Evolutionary conservation across 352 stramenopile genomes (phyloP).

Genomic region (Pythium periplocum): DNA sequence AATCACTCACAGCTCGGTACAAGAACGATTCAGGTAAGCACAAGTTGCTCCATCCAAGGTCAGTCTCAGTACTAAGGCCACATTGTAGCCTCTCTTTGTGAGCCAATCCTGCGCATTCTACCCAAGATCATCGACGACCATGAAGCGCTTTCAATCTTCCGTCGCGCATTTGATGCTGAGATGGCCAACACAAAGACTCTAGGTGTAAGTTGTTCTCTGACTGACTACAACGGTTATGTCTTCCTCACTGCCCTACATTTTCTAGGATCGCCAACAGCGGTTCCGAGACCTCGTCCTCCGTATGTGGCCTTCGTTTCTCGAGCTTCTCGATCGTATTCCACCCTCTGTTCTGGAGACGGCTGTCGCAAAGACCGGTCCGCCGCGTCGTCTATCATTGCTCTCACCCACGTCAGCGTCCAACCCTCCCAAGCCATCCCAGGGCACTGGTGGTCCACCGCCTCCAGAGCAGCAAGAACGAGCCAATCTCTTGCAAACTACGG

Average conservation of each 20-base stretch:
- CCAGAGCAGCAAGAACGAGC: slow-evolving; percentile 19
- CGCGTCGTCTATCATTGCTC: slow-evolving; percentile 17
- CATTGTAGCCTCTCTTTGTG: too few relatives aligned
- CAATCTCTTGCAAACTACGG: slow-evolving; percentile 37
- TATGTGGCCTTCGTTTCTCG: slow-evolving; percentile 73
- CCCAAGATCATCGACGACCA: slow-evolving; percentile 70
- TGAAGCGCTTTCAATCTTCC: slow-evolving; percentile 54
- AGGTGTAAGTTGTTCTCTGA: slow-evolving; percentile 23
- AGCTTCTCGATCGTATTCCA: slow-evolving; percentile 38
- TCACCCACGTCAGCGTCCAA: slow-evolving; percentile 4
- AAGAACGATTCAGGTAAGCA: slow-evolving; percentile 20
- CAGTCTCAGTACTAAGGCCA: too few relatives aligned
- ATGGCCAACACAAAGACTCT: slow-evolving; percentile 29
- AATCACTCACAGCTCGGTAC: slow-evolving; percentile 24
- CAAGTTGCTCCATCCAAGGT: too few relatives aligned
- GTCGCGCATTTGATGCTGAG: slow-evolving; percentile 52
- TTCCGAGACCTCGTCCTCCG: slow-evolving; percentile 69
- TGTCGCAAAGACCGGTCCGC: slow-evolving; percentile 3
- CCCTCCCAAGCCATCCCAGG: slow-evolving; percentile 5
- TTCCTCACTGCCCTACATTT: neutral
- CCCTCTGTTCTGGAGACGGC: slow-evolving; percentile 27
- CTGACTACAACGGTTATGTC: neutral
- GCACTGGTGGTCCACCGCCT: slow-evolving; percentile 10
- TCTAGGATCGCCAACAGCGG: slow-evolving; percentile 46
- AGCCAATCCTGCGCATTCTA: slow-evolving; percentile 63